Conservation (phyloP, 2,329 filamentous ascomycete genomes). For the Simplicillium aogashimaense region DNA sequence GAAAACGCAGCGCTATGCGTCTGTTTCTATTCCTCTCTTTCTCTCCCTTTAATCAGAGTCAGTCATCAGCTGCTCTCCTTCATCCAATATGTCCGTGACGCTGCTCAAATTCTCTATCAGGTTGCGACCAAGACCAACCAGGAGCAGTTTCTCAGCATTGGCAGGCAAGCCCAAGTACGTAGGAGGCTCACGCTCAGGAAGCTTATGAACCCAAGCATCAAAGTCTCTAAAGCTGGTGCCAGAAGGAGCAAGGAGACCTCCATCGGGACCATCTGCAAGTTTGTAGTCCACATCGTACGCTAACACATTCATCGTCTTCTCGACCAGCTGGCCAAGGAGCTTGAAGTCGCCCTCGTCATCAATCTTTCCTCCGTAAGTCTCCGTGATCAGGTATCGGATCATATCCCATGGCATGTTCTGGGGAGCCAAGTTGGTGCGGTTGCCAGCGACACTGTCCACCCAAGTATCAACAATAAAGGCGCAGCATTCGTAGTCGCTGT, state of each 20-base stretch:
- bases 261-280: constrained; percentile 59
- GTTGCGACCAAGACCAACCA: constrained; percentile 77
- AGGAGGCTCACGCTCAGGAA: constrained; percentile 92
- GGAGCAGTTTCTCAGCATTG: constrained; percentile 90
- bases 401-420: constrained; percentile 95
- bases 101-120: constrained; percentile 77
- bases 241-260: constrained; percentile 63
- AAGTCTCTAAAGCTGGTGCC: constrained; percentile 81
- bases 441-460: constrained; percentile 74
- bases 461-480: constrained; percentile 93
- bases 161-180: constrained; percentile 89
- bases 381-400: constrained; percentile 78
- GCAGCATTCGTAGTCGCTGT: constrained; percentile 97
- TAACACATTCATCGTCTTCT: constrained; percentile 68
- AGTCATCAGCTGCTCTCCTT: constrained; percentile 82
- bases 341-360: constrained; percentile 81
- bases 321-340: constrained; percentile 63
- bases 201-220: constrained; percentile 77
- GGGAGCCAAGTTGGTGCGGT: constrained; percentile 85
- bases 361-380: constrained; percentile 97
- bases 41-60: constrained; percentile 31
- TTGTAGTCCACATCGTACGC: constrained; percentile 92
- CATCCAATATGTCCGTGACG: constrained; percentile 81
- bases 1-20: too few species aligned
- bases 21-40: neutral